Percentiles rank a stretch among this genome's conserved stretches.
Evolutionary conservation across 1,284 basidiomycete genomes (phyloP).

Genomic region (Coniferiporia sulphurascens): DNA sequence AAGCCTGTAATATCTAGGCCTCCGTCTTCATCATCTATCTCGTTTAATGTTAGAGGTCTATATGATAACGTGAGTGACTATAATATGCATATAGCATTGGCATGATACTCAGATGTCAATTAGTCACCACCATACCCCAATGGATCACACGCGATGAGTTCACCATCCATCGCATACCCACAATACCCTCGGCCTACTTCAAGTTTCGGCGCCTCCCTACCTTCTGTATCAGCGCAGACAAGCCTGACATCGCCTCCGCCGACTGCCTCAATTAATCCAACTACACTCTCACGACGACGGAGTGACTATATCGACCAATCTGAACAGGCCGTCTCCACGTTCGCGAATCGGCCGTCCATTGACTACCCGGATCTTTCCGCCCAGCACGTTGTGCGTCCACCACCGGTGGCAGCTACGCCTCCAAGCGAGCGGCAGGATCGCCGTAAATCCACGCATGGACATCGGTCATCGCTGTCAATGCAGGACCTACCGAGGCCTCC

Average conservation of each 20-base stretch:
- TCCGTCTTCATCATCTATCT: slow-evolving; percentile 35
- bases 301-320: slow-evolving; percentile 79
- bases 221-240: slow-evolving; percentile 28
- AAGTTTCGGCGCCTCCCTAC: slow-evolving; percentile 28
- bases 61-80: slow-evolving; percentile 39
- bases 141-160: neutral
- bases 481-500: slow-evolving; percentile 44
- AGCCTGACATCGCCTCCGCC: slow-evolving; percentile 59
- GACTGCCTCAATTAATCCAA: slow-evolving; percentile 73
- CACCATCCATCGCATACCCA: slow-evolving; percentile 41
- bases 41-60: slow-evolving; percentile 35
- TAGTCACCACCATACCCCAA: slow-evolving; percentile 13
- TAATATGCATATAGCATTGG: neutral
- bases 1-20: slow-evolving; percentile 34
- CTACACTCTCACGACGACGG: slow-evolving; percentile 63
- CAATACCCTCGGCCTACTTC: slow-evolving; percentile 33
- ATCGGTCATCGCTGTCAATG: slow-evolving; percentile 26
- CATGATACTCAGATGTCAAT: neutral
- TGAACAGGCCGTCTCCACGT: slow-evolving; percentile 59
- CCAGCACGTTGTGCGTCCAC: slow-evolving; percentile 64
- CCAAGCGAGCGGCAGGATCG: slow-evolving; percentile 65
- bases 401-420: slow-evolving; percentile 68
- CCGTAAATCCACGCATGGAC: slow-evolving; percentile 36
- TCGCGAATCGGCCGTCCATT: slow-evolving; percentile 49
- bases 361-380: slow-evolving; percentile 75